These are phyloP conservation scores for Talaromyces sp. DNA, from an alignment of 2,329 filamentous ascomycete genomes.

Conservation along the genomic window DNA sequence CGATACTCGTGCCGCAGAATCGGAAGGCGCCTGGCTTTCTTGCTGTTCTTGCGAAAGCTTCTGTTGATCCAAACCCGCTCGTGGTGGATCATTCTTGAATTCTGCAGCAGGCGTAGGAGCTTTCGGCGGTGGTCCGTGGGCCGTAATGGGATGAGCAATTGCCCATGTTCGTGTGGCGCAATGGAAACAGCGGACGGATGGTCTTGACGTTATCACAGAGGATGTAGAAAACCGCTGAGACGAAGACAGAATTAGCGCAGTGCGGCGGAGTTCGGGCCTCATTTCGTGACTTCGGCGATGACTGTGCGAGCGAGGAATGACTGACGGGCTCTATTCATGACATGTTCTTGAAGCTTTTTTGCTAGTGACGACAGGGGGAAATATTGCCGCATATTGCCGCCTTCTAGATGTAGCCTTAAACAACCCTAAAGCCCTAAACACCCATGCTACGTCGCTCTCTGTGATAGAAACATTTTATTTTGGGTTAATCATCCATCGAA, in stretches of 20 bases:
- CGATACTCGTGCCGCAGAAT: conserved; percentile 34
- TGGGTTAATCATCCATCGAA: too few relatives aligned
- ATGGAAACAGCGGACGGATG: conserved; percentile 32
- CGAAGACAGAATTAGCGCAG: not conserved
- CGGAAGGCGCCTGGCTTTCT: conserved; percentile 35
- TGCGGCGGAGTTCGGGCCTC: not conserved
- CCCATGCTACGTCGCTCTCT: not conserved
- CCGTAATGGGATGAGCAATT: conserved; percentile 56
- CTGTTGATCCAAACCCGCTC: conserved; percentile 50
- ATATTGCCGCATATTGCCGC: not conserved
- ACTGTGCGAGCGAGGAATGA: not conserved
- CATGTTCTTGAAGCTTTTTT: not conserved
- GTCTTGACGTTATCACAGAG: not conserved
- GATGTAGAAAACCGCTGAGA: not conserved
- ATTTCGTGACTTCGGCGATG: not conserved
- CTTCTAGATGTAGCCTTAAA: not conserved
- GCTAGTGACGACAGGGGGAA: not conserved
- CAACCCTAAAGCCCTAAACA: not conserved
- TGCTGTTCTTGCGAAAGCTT: conserved; percentile 42
- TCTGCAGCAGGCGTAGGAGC: conserved; percentile 51
- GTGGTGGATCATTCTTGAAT: conserved; percentile 31
- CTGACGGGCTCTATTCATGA: not conserved
- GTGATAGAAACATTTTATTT: not conserved
- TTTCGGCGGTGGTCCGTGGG: conserved; percentile 58
- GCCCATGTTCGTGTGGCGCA: conserved; percentile 42